Base-by-base conservation (phyloP, 1,284 basidiomycete genomes). In the Tilletia caries region DNA sequence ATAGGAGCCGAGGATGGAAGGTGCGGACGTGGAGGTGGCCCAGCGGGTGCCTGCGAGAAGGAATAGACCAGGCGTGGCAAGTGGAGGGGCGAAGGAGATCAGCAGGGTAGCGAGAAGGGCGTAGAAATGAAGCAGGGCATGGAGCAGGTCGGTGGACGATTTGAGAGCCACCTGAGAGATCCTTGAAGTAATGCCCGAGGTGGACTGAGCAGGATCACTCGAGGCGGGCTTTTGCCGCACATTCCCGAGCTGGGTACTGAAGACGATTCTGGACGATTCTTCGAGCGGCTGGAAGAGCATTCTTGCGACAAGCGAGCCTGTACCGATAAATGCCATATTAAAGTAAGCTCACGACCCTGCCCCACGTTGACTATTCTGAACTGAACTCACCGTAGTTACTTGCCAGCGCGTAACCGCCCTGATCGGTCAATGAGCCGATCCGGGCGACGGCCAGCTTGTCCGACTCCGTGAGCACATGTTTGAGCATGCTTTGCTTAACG, bases 401-500 rank as follows among this genome's bases (percentile, higher is more conserved):
- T 2, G 81, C 79, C 13, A 83, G 73, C 2, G 81, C 81, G 66
- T 83, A 83, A 8, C 79, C 81, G 41, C 81, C 81, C 52, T 83
- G 81, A 44, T 82, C 76, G 20, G 75, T 76, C 2, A 83, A 72
- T 2, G 70, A 67, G 13, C 78, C 76, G 58, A 78, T 70, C 15
- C 67, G 73, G 27, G 79, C 76, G 2, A 82, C 73, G 3, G 81
- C 81, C 64, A 98, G 86, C 77, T 96, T 93, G 84, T 99, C 96
- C 12, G 92, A 93, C 82, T 98, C 96, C 0, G 95, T 98, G 34
- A 99, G 86, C 73, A 95, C 87, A 81, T 98, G 95, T 83, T 98
- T 98, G 76, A 98, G 86, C 2, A 96, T 76, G 1, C 91, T 92
- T 83, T 97, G 94, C 5, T 86, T 87, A 3, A 91, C 92, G 88